phyloP scores from a whole-genome alignment of 306 rosid species.

The Betula pendula region DNA sequence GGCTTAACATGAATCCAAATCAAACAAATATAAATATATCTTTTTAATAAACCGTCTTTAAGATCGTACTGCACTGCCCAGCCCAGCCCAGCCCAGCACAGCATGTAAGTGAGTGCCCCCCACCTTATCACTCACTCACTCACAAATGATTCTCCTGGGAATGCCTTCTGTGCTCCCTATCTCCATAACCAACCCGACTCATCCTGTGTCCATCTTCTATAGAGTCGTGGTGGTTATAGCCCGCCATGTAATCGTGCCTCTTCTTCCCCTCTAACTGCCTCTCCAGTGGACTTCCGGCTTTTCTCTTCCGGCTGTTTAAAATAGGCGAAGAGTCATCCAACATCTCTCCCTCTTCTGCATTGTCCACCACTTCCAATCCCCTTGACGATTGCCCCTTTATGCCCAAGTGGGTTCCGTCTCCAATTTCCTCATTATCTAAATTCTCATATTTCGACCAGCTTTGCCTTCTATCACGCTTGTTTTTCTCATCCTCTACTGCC shows the following conservation, averaged over 20 bases:
- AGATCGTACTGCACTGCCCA: background rate
- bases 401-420: constrained; percentile 51
- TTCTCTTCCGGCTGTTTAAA: constrained; percentile 70
- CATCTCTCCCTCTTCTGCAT: constrained; percentile 90
- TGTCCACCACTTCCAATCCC: constrained; percentile 49
- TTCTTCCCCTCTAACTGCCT: constrained; percentile 56
- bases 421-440: constrained; percentile 51
- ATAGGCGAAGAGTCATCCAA: constrained; percentile 64
- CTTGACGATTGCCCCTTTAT: constrained; percentile 33
- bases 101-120: background rate
- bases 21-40: constrained; percentile 1
- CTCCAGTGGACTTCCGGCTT: constrained; percentile 67
- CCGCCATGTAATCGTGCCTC: constrained; percentile 48
- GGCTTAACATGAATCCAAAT: constrained; percentile 1
- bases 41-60: background rate
- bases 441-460: constrained; percentile 74
- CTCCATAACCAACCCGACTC: constrained; percentile 50
- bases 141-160: constrained; percentile 68
- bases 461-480: constrained; percentile 71
- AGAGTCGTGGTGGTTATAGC: constrained; percentile 53
- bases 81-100: too few relatives aligned
- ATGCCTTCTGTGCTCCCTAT: constrained; percentile 71
- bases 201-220: constrained; percentile 48
- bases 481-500: constrained; percentile 73
- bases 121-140: too few relatives aligned